Evolutionary conservation across 2,329 filamentous ascomycete species (phyloP), one percentile per base, ranked within the genome.

Genomic region (Thyridium curvatum): DNA sequence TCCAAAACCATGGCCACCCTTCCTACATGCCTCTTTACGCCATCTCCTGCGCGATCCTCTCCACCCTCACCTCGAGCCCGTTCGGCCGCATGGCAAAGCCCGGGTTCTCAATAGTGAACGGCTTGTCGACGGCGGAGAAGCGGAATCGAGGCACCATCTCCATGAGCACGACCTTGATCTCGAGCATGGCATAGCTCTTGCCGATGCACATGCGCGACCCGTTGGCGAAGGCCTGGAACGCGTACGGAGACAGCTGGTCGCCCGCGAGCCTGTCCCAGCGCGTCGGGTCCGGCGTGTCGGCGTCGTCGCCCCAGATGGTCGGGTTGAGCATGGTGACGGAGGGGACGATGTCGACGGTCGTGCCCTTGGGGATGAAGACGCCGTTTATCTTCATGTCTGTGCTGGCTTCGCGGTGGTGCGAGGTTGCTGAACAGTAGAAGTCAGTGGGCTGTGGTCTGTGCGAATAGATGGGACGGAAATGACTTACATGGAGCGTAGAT

Each of bases 141-240:
- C 41, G 41, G 41, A 61, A 66, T 16, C 47, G 48, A 3, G 45
- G 43, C 18, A 64, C 42, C 34, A 65, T 40, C 41, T 58, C 55
- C 3, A 54, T 43, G 10, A 66, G 30, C 6, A 64, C 49, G 4
- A 51, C 46, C 50, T 66, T 66, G 46, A 65, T 56, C 46, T 64
- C 62, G 37, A 65, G 41, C 35, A 60, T 41, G 1, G 61, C 52
- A 21, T 60, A 58, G 9, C 48, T 52, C 39, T 54, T 56, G 12
- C 63, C 64, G 26, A 65, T 64, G 45, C 63, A 66, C 32, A 55
- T 53, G 12, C 62, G 49, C 6, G 60, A 57, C 3, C 61, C 63
- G 33, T 59, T 55, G 37, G 59, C 50, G 40, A 66, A 66, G 0
- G 58, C 52, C 30, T 56, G 51, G 30, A 62, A 61, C 0, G 62